Base-by-base conservation (phyloP, 129 eudicot genomes). In the Centella asiatica region DNA sequence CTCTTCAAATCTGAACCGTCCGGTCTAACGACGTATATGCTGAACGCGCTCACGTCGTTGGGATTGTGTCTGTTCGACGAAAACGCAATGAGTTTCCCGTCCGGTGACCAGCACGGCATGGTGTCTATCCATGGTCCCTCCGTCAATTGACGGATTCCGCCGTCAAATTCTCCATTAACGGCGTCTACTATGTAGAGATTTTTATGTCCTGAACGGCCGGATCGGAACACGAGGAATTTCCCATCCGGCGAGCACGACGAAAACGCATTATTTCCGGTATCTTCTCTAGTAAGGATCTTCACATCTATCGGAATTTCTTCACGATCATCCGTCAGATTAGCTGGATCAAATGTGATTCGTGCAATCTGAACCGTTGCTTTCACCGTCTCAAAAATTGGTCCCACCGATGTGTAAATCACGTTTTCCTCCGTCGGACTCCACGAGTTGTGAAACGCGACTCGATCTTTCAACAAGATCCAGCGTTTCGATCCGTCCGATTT, bases 31-130 rank as follows among this genome's bases (percentile, higher is more conserved):
- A 87, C 33, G 64, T 90, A 84, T 6, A 90, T 77, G 27, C 94
- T 81, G 42, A 86, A 90, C 1, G 65, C 69, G 0, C 59, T 83
- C 2, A 32, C 63, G 26, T 79, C 69, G 2, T 71, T 62, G 0
- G 90, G 94, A 60, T 75, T 77, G 55, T 87, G 94, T 22, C 85
- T 65, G 58, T 87, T 90, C 0, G 98, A 90, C 0, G 98, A 90
- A 39, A 86, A 90, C 0, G 94, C 98, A 0, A 90, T 84, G 3
- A 79, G 75, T 31, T 84, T 74, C 15, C 98, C 98, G 48, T 81
- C 94, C 1, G 95, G 95, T 8, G 98, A 87, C 94, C 94, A 90
- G 60, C 85, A 64, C 7, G 98, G 95, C 98, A 90, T 90, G 1
- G 98, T 90, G 72, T 90, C 98, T 11, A 81, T 84, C 94, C 95